Evolutionary conservation across 1,139 yeast species (phyloP).

Genomic region (Hanseniaspora gamundiae): DNA sequence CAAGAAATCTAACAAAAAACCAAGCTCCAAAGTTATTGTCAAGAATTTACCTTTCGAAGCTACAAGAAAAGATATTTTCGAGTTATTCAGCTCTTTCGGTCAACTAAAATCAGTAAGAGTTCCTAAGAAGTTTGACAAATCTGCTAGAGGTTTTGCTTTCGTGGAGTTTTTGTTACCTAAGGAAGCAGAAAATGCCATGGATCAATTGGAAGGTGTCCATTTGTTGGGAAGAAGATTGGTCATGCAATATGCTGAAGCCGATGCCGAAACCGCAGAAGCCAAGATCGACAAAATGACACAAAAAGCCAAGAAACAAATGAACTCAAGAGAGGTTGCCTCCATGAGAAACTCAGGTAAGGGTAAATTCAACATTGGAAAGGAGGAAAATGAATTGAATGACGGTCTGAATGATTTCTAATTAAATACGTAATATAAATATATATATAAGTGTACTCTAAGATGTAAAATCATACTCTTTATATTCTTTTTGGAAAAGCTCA

Average conservation of each 20-base stretch:
- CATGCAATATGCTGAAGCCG: constrained; percentile 86
- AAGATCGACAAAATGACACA: constrained; percentile 84
- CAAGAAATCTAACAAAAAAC: constrained; percentile 26
- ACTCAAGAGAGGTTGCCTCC: constrained; percentile 63
- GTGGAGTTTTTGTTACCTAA: constrained; percentile 81
- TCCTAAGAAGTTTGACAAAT: constrained; percentile 89
- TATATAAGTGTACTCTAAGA: constrained; percentile 1
- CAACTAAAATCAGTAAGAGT: constrained; percentile 89
- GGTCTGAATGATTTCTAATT: constrained; percentile 13
- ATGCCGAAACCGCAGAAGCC: constrained; percentile 71
- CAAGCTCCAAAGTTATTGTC: constrained; percentile 68
- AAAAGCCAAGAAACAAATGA: constrained; percentile 72
- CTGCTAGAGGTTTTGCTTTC: constrained; percentile 96
- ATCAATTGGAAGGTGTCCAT: constrained; percentile 89
- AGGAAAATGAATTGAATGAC: constrained; percentile 23
- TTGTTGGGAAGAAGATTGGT: constrained; percentile 90
- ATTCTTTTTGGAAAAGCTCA: constrained; percentile 41
- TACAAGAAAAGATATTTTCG: constrained; percentile 79
- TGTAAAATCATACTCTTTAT: constrained; percentile 34
- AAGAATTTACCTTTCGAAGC: constrained; percentile 97
- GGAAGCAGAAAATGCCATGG: constrained; percentile 95
- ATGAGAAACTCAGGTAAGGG: constrained; percentile 61
- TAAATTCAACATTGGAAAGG: constrained; percentile 55
- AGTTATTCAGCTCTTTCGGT: constrained; percentile 87
- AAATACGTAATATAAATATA: constrained; percentile 29